These are phyloP conservation scores for Hymenoscyphus fraxineus DNA, from an alignment of 2,329 filamentous ascomycete genomes.

Conservation along the genomic window DNA sequence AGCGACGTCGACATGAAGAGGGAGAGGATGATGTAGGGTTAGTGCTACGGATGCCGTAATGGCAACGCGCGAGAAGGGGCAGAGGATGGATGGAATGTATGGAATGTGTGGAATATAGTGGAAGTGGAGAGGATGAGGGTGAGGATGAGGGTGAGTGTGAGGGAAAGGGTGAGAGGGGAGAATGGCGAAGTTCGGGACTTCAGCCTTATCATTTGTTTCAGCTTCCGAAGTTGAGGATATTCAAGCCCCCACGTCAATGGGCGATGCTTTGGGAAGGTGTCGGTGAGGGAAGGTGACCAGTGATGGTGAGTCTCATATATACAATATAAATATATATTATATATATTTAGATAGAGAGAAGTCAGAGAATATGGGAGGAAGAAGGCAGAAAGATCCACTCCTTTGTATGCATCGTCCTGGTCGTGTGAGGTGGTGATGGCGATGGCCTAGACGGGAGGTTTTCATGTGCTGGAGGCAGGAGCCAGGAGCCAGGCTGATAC, in stretches of 20 bases:
- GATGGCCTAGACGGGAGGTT: no score
- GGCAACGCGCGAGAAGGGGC: no score
- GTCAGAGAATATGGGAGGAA: background rate
- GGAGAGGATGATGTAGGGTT: background rate
- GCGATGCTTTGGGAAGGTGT: background rate
- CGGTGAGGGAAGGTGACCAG: background rate
- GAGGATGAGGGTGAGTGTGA: background rate
- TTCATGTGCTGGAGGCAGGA: no score
- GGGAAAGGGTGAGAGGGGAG: no score
- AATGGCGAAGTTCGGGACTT: background rate
- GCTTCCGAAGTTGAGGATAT: background rate
- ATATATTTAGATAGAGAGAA: no score
- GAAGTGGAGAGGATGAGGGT: background rate
- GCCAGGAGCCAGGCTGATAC: background rate
- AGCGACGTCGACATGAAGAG: slow-evolving; percentile 7
- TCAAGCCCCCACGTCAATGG: background rate
- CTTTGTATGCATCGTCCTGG: background rate
- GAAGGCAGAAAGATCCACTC: background rate
- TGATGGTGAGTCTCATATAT: background rate
- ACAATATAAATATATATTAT: background rate
- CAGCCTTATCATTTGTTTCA: slow-evolving; percentile 2
- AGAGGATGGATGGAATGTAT: background rate
- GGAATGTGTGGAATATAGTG: no score
- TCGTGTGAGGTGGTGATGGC: background rate
- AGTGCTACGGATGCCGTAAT: no score